These are phyloP conservation scores for Pythium grandisporangium DNA, from an alignment of 352 stramenopile genomes.

Conservation along the genomic window DNA sequence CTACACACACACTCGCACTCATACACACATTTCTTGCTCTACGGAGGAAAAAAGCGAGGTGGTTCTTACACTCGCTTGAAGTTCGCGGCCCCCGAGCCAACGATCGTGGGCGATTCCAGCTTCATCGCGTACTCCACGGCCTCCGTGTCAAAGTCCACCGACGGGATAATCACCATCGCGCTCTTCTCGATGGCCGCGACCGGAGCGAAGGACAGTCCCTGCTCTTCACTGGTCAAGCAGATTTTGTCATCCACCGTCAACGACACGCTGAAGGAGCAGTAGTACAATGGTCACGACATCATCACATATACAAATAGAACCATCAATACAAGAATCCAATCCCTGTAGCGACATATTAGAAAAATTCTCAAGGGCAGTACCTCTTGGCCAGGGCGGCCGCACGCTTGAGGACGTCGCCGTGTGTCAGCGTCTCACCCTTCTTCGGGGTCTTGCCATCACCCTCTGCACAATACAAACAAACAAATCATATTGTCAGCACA, in stretches of 20 bases:
- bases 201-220: constrained; percentile 54
- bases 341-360: too few relatives aligned
- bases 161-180: constrained; percentile 72
- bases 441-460: constrained; percentile 67
- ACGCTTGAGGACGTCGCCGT: constrained; percentile 74
- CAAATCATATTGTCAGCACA: constrained; percentile 3
- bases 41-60: too few relatives aligned
- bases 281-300: too few relatives aligned
- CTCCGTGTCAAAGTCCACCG: constrained; percentile 53
- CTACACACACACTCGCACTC: too few relatives aligned
- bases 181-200: constrained; percentile 66
- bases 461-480: constrained; percentile 23
- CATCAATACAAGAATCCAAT: too few relatives aligned
- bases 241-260: constrained; percentile 79
- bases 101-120: constrained; percentile 68
- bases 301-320: too few relatives aligned
- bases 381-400: constrained; percentile 59
- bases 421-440: constrained; percentile 70
- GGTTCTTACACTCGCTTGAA: constrained; percentile 87
- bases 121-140: constrained; percentile 67
- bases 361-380: too few relatives aligned
- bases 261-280: constrained; percentile 34
- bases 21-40: too few relatives aligned
- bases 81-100: constrained; percentile 60
- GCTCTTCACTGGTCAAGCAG: constrained; percentile 58